Base-by-base conservation (phyloP, 2,329 filamentous ascomycete species). In the Neonectria ditissima region DNA sequence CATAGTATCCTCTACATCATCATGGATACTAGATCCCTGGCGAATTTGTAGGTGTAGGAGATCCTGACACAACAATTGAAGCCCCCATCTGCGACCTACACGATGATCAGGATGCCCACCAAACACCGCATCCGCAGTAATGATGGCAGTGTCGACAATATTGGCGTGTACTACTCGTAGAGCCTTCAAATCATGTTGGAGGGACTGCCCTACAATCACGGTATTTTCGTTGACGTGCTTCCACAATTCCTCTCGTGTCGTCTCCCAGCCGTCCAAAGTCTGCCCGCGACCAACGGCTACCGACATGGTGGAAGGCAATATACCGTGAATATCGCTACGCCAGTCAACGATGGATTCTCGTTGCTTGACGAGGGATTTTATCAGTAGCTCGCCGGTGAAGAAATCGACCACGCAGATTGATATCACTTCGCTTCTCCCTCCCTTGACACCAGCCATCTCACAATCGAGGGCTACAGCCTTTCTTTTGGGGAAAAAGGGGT, bases 381-480 rank as follows among this genome's bases (percentile, higher is more conserved):
- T 0, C 22, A 66, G 45, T 20, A 53, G 1, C 22, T 65, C 30
- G 13, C 62, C 44, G 3, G 65, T 59, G 14, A 66, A 65, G 18
- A 65, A 30, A 8, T 66, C 65, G n/a, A 66, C n/a, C 2, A 32
- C 50, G 18, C 43, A 66, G 4, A 63, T 65, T 1, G 50, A 66
- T 24, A 66, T 43, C 2, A 59, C 18, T 24, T 63, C 65, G 20
- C 44, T 58, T 22, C 22, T 20, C 0, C 59, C 47, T 1, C 28
- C 51, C 26, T 24, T 6, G 5, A 52, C 43, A 4, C 47, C 53
- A 24, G 43, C 56, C 64, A 62, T 66, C 34, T 66, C 64, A 14
- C 62, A 62, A 24, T 66, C 47, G 1, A 66, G 28, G 8, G 37
- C 39, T 1, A 66, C 1, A 7, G 62, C 62, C 26, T 66, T 66